Conservation (phyloP, 2,329 filamentous ascomycete genomes). For the Epichloe elymi region DNA sequence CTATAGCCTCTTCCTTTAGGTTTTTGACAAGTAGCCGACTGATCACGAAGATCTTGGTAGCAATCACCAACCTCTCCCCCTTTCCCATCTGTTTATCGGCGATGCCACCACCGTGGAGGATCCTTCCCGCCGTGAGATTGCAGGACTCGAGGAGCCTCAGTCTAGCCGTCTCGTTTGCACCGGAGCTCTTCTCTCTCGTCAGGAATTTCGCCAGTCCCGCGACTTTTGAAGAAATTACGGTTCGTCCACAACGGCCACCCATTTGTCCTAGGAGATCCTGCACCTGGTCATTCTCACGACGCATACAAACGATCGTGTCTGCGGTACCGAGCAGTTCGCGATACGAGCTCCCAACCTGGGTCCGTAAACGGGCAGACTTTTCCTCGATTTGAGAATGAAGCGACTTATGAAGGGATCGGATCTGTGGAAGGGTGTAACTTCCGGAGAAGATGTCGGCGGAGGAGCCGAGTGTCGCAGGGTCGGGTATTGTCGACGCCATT, state of each 20-base stretch:
- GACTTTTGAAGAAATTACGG: conserved; percentile 53
- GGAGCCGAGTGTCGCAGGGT: conserved; percentile 34
- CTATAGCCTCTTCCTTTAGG: conserved; percentile 38
- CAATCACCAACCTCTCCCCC: conserved; percentile 41
- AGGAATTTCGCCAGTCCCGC: conserved; percentile 39
- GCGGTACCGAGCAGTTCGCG: conserved; percentile 84
- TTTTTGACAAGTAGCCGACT: conserved; percentile 64
- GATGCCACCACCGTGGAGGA: conserved; percentile 30
- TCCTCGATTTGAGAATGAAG: conserved; percentile 49
- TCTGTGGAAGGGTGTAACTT: conserved; percentile 46
- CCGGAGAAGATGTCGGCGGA: conserved; percentile 42
- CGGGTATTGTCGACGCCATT: conserved; percentile 27
- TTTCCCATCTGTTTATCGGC: conserved; percentile 18
- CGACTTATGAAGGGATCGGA: conserved; percentile 47
- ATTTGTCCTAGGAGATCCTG: conserved; percentile 60
- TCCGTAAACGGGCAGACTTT: conserved; percentile 47
- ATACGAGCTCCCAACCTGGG: conserved; percentile 57
- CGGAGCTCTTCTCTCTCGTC: conserved; percentile 14
- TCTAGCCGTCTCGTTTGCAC: conserved; percentile 25
- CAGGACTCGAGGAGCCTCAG: conserved; percentile 39
- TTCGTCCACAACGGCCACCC: conserved; percentile 64
- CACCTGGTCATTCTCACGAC: conserved; percentile 58
- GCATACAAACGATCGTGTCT: conserved; percentile 88
- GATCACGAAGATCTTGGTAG: conserved; percentile 62
- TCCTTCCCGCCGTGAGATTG: conserved; percentile 32